phyloP scores from a whole-genome alignment of 306 rosid species.

The Corylus americana region DNA sequence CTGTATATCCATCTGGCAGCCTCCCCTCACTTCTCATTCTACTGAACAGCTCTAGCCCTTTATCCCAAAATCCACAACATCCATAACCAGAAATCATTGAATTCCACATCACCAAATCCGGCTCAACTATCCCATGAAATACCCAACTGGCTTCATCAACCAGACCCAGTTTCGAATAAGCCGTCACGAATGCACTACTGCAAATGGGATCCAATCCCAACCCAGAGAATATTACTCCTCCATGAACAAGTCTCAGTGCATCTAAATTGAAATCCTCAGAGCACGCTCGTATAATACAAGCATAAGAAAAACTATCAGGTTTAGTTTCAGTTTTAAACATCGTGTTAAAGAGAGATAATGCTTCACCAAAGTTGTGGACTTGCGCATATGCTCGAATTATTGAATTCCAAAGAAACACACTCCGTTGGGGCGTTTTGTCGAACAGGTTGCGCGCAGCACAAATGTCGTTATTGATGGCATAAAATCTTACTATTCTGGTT shows the following conservation, averaged over 20 bases:
- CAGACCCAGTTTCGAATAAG: constrained; percentile 63
- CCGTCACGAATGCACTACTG: constrained; percentile 60
- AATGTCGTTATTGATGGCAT: constrained; percentile 48
- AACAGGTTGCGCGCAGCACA: constrained; percentile 59
- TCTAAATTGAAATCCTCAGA: constrained; percentile 36
- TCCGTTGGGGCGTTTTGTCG: constrained; percentile 54
- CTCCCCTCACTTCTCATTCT: constrained; percentile 54
- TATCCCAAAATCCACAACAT: constrained; percentile 54
- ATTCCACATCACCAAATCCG: constrained; percentile 82
- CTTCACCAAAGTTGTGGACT: constrained; percentile 42
- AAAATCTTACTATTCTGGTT: constrained; percentile 57
- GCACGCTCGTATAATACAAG: constrained; percentile 46
- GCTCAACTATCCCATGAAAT: constrained; percentile 53
- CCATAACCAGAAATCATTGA: constrained; percentile 74
- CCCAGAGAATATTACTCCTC: constrained; percentile 37
- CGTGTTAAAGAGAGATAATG: constrained; percentile 55
- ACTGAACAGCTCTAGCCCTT: constrained; percentile 52
- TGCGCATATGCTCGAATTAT: constrained; percentile 74
- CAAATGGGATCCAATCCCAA: constrained; percentile 40
- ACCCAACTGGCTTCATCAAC: constrained; percentile 65
- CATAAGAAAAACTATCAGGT: constrained; percentile 56
- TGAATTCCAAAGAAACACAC: constrained; percentile 84
- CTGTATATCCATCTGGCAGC: constrained; percentile 71
- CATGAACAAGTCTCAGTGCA: constrained; percentile 38
- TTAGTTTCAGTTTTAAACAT: constrained; percentile 51